Percentiles rank a stretch among this genome's conserved stretches.
These are phyloP conservation scores for Debaryomyces maramus DNA, from an alignment of 805 yeast genomes.

Conservation along the genomic window DNA sequence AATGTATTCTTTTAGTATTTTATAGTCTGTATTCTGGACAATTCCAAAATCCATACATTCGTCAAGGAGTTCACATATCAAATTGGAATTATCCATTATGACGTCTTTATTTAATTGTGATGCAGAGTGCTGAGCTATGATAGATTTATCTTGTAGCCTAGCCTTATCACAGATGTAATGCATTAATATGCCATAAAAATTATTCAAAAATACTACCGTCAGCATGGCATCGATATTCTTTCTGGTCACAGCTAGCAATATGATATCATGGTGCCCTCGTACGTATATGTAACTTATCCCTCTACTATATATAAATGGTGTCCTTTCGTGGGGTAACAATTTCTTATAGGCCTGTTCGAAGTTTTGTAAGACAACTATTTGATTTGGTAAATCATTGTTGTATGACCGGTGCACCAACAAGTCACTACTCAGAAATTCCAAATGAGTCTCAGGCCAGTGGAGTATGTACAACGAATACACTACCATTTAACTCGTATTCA, in stretches of 20 bases:
- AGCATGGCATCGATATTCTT: slow-evolving; percentile 59
- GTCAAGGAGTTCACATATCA: slow-evolving; percentile 80
- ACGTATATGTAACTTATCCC: slow-evolving; percentile 60
- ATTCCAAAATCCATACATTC: slow-evolving; percentile 88
- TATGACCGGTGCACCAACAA: slow-evolving; percentile 35
- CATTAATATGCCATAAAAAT: slow-evolving; percentile 28
- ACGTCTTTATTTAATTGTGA: slow-evolving; percentile 55
- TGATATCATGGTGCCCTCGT: slow-evolving; percentile 43
- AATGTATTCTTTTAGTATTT: slow-evolving; percentile 74
- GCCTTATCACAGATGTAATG: slow-evolving; percentile 23
- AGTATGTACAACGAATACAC: slow-evolving; percentile 40
- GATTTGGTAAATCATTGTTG: slow-evolving; percentile 30
- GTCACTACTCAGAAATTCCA: slow-evolving; percentile 28
- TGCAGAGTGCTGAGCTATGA: slow-evolving; percentile 14
- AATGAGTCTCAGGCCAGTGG: slow-evolving; percentile 31
- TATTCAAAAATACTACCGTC: slow-evolving; percentile 53
- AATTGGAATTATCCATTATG: slow-evolving; percentile 68
- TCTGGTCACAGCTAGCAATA: slow-evolving; percentile 42
- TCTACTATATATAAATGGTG: slow-evolving; percentile 46
- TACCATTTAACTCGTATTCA: slow-evolving; percentile 20
- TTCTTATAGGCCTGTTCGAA: slow-evolving; percentile 25
- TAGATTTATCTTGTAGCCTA: background rate
- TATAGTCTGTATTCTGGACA: slow-evolving; percentile 81
- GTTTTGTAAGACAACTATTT: slow-evolving; percentile 19
- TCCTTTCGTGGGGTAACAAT: slow-evolving; percentile 19